These are phyloP conservation scores for Gracilaria vermiculophylla DNA, from an alignment of 23 red algal species.

Conservation along the genomic window DNA sequence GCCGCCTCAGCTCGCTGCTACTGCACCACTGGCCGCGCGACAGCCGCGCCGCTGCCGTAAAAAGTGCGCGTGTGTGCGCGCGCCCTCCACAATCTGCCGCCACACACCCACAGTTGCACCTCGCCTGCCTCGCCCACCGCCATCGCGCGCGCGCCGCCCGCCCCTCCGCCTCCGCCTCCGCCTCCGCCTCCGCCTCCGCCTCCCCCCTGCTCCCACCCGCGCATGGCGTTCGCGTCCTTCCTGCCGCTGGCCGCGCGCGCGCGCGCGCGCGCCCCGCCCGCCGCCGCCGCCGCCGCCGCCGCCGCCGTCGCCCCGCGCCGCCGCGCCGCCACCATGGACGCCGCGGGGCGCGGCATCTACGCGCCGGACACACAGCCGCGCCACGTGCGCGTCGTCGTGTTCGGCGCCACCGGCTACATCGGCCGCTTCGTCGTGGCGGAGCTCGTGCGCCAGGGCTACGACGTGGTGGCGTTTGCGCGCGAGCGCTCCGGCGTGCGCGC, in stretches of 20 bases:
- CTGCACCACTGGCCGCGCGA: too few relatives aligned
- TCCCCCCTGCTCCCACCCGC: neutral
- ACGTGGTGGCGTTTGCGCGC: conserved; percentile 58
- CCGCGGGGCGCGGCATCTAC: conserved; percentile 49
- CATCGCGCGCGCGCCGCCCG: too few relatives aligned
- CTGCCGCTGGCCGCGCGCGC: neutral
- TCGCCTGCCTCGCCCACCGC: too few relatives aligned
- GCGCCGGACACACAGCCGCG: conserved; percentile 4
- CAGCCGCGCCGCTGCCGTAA: too few relatives aligned
- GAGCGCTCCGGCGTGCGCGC: conserved; percentile 49
- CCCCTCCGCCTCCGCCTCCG: neutral
- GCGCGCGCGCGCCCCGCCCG: neutral
- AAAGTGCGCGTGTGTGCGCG: too few relatives aligned
- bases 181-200: neutral
- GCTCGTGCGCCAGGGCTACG: conserved; percentile 64
- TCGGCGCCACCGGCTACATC: conserved; percentile 82
- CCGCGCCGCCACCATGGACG: conserved; percentile 33
- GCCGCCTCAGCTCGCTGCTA: neutral
- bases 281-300: neutral
- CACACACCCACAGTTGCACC: too few relatives aligned
- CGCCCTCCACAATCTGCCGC: too few relatives aligned
- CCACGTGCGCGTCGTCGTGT: conserved; percentile 56
- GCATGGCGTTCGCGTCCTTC: neutral
- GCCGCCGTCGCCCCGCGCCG: neutral
- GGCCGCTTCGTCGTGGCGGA: conserved; percentile 58